Evolutionary conservation across 305 asterid genomes (phyloP).

Genomic region (Rubia peregrina): DNA sequence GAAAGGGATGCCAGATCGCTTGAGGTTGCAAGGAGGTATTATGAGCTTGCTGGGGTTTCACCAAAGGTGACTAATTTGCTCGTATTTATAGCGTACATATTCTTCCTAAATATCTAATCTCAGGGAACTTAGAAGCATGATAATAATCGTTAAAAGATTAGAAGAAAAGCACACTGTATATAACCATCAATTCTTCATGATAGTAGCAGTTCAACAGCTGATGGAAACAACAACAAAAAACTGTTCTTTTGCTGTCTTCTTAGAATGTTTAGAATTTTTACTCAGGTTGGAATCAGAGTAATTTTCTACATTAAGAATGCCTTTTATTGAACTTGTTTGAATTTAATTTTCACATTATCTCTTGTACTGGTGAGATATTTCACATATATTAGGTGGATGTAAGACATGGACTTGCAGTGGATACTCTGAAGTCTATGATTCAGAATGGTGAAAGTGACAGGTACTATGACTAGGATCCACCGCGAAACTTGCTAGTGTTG

Average conservation of each 20-base stretch:
- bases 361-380: not conserved
- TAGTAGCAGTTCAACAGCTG: not conserved
- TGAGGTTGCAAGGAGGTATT: conserved; percentile 74
- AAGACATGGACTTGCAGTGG: conserved; percentile 73
- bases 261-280: no score
- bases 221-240: not conserved
- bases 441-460: conserved; percentile 71
- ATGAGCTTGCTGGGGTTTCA: conserved; percentile 71
- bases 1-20: conserved; percentile 69
- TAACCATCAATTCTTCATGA: not conserved
- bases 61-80: conserved; percentile 42
- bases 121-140: not conserved
- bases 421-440: conserved; percentile 62
- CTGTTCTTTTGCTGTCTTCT: not conserved
- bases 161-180: not conserved
- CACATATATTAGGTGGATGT: conserved; percentile 45
- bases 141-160: not conserved
- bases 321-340: not conserved
- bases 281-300: not conserved
- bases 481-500: not conserved
- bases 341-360: not conserved
- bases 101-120: not conserved
- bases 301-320: not conserved
- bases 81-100: not conserved
- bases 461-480: conserved; percentile 22